phyloP scores from a whole-genome alignment of 2,329 filamentous ascomycete genomes.

The Trichophyton schoenleinii region DNA sequence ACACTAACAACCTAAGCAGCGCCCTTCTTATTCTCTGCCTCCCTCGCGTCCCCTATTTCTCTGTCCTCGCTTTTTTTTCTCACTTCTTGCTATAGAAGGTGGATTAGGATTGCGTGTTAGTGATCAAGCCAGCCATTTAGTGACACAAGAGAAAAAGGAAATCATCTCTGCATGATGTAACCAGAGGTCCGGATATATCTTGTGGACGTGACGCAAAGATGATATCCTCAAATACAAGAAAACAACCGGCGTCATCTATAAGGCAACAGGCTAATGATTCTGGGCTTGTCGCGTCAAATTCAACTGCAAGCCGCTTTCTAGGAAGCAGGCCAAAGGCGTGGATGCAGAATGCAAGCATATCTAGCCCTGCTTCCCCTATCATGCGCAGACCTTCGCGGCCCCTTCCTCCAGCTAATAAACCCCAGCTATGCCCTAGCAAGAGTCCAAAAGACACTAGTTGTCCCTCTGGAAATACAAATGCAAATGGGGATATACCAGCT shows the following conservation, averaged over 20 bases:
- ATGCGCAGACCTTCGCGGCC: background rate
- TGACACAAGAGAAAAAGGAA: background rate
- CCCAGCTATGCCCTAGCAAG: background rate
- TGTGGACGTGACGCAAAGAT: background rate
- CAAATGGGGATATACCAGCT: background rate
- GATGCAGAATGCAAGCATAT: slow-evolving; percentile 20
- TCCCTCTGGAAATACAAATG: background rate
- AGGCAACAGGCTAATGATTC: background rate
- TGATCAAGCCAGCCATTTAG: background rate
- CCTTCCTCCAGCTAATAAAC: background rate
- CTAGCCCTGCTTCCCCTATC: background rate
- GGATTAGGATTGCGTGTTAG: background rate
- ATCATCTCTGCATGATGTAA: background rate
- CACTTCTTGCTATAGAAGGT: background rate
- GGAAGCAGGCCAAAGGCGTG: slow-evolving; percentile 28
- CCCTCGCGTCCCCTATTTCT: too few species aligned
- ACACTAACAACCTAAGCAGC: background rate
- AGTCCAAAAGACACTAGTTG: background rate
- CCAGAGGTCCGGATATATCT: background rate
- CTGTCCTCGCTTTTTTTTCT: background rate
- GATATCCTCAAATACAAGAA: background rate
- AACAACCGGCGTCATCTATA: background rate
- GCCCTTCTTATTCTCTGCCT: background rate
- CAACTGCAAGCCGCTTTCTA: slow-evolving; percentile 30
- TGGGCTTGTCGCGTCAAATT: slow-evolving; percentile 21